These are phyloP conservation scores for Rhizopogon sp. DNA, from an alignment of 768 basidiomycete genomes.

Conservation along the genomic window DNA sequence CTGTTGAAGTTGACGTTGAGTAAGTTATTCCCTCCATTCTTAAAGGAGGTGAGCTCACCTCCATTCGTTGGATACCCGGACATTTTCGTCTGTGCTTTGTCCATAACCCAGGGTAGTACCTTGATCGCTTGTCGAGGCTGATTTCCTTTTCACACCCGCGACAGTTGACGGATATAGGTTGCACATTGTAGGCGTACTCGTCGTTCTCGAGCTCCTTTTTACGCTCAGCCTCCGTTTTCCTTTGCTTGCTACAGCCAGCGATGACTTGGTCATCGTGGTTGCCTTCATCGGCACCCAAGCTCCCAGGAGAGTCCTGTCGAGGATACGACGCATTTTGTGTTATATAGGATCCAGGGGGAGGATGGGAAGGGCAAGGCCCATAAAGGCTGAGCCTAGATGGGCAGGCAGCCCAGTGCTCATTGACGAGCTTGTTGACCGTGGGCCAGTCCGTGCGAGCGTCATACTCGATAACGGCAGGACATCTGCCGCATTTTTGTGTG, in stretches of 20 bases:
- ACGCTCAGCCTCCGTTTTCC: conserved; percentile 22
- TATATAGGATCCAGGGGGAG: background rate
- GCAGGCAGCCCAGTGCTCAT: conserved; percentile 23
- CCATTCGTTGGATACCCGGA: conserved; percentile 13
- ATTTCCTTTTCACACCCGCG: conserved; percentile 24
- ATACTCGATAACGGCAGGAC: conserved; percentile 21
- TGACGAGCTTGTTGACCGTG: conserved; percentile 21
- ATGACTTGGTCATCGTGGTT: background rate
- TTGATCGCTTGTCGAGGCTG: conserved; percentile 28
- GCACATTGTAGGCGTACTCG: conserved; percentile 18
- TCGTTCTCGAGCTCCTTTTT: conserved; percentile 25
- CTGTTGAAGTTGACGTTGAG: conserved; percentile 7
- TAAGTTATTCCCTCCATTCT: conserved; percentile 7
- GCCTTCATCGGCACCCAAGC: background rate
- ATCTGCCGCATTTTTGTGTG: conserved; percentile 17
- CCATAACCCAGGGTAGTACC: conserved; percentile 33
- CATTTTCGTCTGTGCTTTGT: conserved; percentile 28
- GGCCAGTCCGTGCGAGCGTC: conserved; percentile 19
- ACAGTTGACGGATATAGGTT: conserved; percentile 23
- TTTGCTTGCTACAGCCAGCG: conserved; percentile 20
- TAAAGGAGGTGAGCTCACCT: conserved; percentile 16
- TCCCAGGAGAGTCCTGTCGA: background rate
- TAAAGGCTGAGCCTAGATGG: conserved; percentile 2
- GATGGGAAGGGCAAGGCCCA: background rate
- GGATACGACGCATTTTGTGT: background rate